Base-by-base conservation (phyloP, 176 grass and related monocot genomes). In the Carex pumila region DNA sequence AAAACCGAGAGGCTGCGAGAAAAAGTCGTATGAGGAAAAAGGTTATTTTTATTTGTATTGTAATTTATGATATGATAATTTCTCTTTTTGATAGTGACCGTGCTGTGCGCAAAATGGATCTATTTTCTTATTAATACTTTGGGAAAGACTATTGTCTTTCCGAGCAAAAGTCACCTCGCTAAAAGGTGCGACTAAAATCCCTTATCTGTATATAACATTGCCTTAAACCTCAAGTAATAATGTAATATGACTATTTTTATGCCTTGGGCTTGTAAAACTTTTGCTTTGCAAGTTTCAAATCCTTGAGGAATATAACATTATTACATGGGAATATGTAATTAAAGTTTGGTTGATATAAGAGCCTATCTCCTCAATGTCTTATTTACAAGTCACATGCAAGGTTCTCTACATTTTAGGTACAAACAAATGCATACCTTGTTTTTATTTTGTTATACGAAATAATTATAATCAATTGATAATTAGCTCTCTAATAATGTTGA, bases 21-120 rank as follows among this genome's bases (percentile, higher is more conserved):
- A 98, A 98, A 63, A 98, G 95, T 85, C 92, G 95, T 36, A 57
- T 95, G 74, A 90, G 93, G 88, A 98, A 93, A 87, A 95, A 98
- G 85, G 95, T 95, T 30, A 69, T 43, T 61, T 36, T 72, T 34
- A 2, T 45, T 5, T 61, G 6, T 1, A 34, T 13, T 57, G 34
- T 78, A 55, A 7, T 18, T 56, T 18, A 34, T 47, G 62, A 55
- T 11, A 9, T 56, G 7, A 4, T 70, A 8, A 60, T 56, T 73
- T 30, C 13, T 2, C 34, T 54, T 29, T 29, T 25, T 74, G 45
- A 74, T 29, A 54, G 39, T 43, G 4, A 43, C 39, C 6, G 39
- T 43, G 39, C 39, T 43, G 39, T 43, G 34, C 34, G 3, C 34
- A 36, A 39, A 39, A 39, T 39, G 37, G 37, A 39, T 6, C 37